Evolutionary conservation across 805 yeast species (phyloP).

Genomic region (Teunomyces cretensis): DNA sequence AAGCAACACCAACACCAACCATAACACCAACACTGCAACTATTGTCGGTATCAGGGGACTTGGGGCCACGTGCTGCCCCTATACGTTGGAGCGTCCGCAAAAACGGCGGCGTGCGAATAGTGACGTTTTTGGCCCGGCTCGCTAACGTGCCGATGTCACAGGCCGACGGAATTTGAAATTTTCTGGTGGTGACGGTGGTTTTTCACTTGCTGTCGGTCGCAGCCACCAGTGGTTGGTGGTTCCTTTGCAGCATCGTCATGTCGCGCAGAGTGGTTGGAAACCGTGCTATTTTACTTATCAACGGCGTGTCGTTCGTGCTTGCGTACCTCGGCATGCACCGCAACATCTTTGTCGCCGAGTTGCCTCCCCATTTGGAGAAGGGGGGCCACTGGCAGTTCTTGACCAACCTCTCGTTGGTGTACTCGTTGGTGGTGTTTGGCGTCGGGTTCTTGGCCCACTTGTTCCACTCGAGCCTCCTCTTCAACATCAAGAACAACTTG

Average conservation of each 20-base stretch:
- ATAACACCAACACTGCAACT: too few relatives aligned
- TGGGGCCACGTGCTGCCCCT: too few relatives aligned
- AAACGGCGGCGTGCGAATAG: too few relatives aligned
- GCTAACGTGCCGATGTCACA: too few relatives aligned
- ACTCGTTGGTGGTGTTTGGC: constrained; percentile 13
- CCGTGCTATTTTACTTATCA: constrained; percentile 21
- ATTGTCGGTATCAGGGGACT: too few relatives aligned
- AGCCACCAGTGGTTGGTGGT: not conserved
- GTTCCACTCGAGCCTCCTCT: constrained; percentile 21
- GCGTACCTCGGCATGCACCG: constrained; percentile 29
- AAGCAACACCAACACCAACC: too few relatives aligned
- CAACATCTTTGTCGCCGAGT: constrained; percentile 17
- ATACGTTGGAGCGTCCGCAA: too few relatives aligned
- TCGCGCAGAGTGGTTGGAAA: constrained; percentile 30
- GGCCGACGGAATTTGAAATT: too few relatives aligned
- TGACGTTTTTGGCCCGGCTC: too few relatives aligned
- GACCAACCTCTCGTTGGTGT: constrained; percentile 45
- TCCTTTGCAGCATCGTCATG: not conserved
- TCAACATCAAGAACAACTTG: constrained; percentile 36
- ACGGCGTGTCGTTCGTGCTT: constrained; percentile 23
- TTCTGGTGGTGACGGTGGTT: too few relatives aligned
- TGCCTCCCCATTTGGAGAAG: constrained; percentile 49
- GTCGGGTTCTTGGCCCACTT: constrained; percentile 35
- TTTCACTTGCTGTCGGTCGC: not conserved
- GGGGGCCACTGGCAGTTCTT: constrained; percentile 76